These are phyloP conservation scores for Flueggea neowawraea DNA, from an alignment of 441 rosid species.

Conservation along the genomic window DNA sequence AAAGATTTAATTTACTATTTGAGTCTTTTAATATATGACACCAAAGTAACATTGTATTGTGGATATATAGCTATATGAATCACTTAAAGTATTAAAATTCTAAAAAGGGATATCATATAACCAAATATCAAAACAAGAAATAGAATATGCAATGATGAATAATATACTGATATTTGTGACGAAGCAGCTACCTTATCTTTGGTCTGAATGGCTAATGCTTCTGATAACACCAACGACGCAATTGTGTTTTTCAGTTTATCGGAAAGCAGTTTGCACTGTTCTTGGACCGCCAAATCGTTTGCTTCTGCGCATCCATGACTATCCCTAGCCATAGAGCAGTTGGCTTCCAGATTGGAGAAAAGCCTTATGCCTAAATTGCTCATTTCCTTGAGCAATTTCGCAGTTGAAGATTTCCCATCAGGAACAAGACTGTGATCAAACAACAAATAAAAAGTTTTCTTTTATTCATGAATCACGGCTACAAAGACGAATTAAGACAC, in stretches of 20 bases:
- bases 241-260: conserved; percentile 39
- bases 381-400: conserved; percentile 44
- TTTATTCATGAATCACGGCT: conserved; percentile 4
- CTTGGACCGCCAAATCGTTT: conserved; percentile 33
- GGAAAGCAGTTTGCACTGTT: conserved; percentile 44
- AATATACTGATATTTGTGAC: conserved; percentile 51
- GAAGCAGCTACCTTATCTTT: conserved; percentile 80
- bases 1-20: too few relatives aligned
- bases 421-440: conserved; percentile 39
- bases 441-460: conserved; percentile 16
- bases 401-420: conserved; percentile 45
- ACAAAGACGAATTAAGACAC: conserved; percentile 11
- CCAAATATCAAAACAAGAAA: conserved; percentile 45
- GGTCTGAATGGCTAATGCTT: conserved; percentile 21
- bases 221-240: conserved; percentile 34
- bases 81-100: conserved; percentile 32
- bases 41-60: background rate
- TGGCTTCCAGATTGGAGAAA: conserved; percentile 58
- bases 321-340: conserved; percentile 34
- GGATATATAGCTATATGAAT: conserved; percentile 5
- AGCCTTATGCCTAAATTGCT: conserved; percentile 51
- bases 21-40: too few relatives aligned
- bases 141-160: conserved; percentile 37
- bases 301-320: conserved; percentile 17
- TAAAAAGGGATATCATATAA: conserved; percentile 34